Evolutionary conservation across 2,329 filamentous ascomycete genomes (phyloP).

Genomic region (Thermothelomyces thermophilus): DNA sequence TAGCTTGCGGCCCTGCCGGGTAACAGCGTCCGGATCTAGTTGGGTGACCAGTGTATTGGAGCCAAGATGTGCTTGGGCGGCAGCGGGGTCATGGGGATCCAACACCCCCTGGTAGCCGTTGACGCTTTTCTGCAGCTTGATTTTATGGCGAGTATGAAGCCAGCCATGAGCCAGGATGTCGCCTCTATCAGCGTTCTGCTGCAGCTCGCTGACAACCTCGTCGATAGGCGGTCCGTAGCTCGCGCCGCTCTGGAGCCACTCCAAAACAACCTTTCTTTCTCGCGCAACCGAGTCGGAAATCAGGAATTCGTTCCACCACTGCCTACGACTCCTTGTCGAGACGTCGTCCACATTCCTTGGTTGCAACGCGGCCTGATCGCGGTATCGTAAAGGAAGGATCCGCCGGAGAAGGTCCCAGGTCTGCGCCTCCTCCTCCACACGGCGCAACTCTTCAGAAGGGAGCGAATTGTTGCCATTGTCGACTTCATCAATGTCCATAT

Average conservation of each 20-base stretch:
- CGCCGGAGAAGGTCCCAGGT: constrained; percentile 83
- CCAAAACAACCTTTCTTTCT: constrained; percentile 72
- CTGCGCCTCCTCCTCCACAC: constrained; percentile 76
- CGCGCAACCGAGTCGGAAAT: constrained; percentile 63
- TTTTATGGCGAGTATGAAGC: constrained; percentile 82
- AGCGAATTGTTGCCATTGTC: constrained; percentile 28
- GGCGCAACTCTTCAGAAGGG: constrained; percentile 42
- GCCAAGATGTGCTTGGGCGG: constrained; percentile 50
- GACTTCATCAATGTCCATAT: constrained; percentile 51
- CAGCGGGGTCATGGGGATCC: constrained; percentile 54
- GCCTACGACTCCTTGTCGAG: constrained; percentile 25
- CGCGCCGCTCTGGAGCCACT: constrained; percentile 79
- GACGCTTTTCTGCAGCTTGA: constrained; percentile 84
- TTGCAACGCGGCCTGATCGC: constrained; percentile 31
- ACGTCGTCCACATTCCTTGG: constrained; percentile 20
- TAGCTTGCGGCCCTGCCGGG: constrained; percentile 67
- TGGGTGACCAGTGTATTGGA: constrained; percentile 67
- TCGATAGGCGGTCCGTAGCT: constrained; percentile 66
- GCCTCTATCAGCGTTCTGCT: constrained; percentile 68
- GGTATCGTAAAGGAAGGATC: constrained; percentile 65
- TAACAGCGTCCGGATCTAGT: constrained; percentile 84
- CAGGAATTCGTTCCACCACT: constrained; percentile 65
- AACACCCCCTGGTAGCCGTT: constrained; percentile 59
- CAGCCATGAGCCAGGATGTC: constrained; percentile 83
- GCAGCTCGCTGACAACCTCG: constrained; percentile 67